Percentiles rank a stretch among this genome's conserved stretches.
These are phyloP conservation scores for Erythrobasidium yunnanense DNA, from an alignment of 768 basidiomycete species.

Conservation along the genomic window DNA sequence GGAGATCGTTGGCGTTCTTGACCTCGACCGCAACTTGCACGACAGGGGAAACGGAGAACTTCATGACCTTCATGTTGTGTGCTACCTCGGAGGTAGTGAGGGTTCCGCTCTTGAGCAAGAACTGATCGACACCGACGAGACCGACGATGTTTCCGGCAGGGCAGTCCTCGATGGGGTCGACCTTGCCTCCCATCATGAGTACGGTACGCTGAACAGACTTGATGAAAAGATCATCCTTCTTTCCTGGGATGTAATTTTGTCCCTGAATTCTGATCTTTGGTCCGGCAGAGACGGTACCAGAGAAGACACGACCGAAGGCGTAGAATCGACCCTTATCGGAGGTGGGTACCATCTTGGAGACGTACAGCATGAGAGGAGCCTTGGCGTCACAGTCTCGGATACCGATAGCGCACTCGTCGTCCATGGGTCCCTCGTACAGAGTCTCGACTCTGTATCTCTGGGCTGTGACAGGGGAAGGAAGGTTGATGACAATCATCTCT, in stretches of 20 bases:
- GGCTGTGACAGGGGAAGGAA: constrained; percentile 92
- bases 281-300: constrained; percentile 89
- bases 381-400: constrained; percentile 97
- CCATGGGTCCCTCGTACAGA: constrained; percentile 98
- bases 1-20: constrained; percentile 97
- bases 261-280: constrained; percentile 99
- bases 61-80: constrained; percentile 99
- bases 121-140: constrained; percentile 99
- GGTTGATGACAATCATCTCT: constrained; percentile 99
- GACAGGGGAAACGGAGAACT: constrained; percentile 75
- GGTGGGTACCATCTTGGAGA: constrained; percentile 99
- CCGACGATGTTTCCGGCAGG: constrained; percentile 97
- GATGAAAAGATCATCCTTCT: constrained; percentile 95
- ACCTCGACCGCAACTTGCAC: constrained; percentile 98
- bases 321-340: constrained; percentile 99
- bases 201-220: constrained; percentile 98
- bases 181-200: constrained; percentile 98
- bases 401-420: constrained; percentile 96
- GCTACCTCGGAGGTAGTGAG: constrained; percentile 95
- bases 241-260: constrained; percentile 94
- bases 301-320: constrained; percentile 99
- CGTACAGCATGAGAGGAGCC: constrained; percentile 89
- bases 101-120: constrained; percentile 98
- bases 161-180: constrained; percentile 98
- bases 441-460: constrained; percentile 99